Conservation (phyloP, 176 grass and related monocot species). For the Musa acuminata region DNA sequence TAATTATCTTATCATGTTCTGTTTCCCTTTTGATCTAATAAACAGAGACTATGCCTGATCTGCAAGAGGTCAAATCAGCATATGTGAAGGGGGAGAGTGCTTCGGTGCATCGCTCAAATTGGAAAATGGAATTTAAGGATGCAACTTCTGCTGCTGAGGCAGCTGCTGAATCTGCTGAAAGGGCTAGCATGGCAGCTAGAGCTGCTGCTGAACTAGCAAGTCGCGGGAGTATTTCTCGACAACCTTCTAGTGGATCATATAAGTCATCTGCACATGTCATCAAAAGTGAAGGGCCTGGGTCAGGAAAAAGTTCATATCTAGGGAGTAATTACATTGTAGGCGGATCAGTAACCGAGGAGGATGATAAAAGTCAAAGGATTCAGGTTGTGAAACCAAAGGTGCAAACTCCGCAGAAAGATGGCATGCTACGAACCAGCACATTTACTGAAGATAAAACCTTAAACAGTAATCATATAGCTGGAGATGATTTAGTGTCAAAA, state of each 20-base stretch:
- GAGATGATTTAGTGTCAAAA: neutral
- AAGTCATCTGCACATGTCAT: conserved; percentile 22
- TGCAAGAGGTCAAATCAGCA: conserved; percentile 30
- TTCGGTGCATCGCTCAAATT: conserved; percentile 25
- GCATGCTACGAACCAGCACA: neutral
- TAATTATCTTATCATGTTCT: neutral
- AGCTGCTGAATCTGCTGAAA: conserved; percentile 82
- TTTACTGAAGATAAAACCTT: neutral
- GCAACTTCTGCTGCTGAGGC: conserved; percentile 84
- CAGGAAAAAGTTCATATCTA: conserved; percentile 24
- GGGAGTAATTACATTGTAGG: conserved; percentile 12
- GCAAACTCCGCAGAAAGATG: neutral
- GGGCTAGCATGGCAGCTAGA: conserved; percentile 82
- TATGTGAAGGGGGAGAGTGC: conserved; percentile 35
- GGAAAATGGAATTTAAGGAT: conserved; percentile 86
- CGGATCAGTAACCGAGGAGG: conserved; percentile 9
- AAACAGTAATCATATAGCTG: neutral
- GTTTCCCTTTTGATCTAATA: conserved; percentile 10
- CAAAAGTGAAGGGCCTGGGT: conserved; percentile 5
- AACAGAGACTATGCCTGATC: conserved; percentile 24
- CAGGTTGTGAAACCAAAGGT: neutral
- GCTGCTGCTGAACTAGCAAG: conserved; percentile 92
- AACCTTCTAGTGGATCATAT: conserved; percentile 23
- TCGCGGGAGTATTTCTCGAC: conserved; percentile 44
- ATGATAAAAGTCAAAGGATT: neutral